Evolutionary conservation across 139 green algal genomes (phyloP).

Genomic region (Closterium sp.): DNA sequence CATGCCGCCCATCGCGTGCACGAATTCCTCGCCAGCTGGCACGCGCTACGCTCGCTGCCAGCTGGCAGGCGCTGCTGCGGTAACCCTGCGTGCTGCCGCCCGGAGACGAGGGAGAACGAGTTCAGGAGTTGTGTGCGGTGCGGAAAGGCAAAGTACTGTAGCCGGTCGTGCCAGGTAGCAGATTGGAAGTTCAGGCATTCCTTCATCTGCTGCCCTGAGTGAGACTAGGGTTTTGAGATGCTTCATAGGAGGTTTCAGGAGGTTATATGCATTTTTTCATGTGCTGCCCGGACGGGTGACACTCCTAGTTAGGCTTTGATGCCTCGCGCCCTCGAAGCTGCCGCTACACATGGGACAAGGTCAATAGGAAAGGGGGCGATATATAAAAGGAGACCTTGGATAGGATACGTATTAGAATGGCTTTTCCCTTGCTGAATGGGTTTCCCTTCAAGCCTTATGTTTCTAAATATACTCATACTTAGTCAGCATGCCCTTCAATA

Average conservation of each 20-base stretch:
- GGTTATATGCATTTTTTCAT: not conserved
- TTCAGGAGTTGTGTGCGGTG: slow-evolving; percentile 42
- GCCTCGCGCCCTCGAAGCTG: no score
- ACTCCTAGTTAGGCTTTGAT: no score
- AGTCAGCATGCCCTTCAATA: no score
- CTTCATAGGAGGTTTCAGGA: no score
- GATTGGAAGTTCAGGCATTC: slow-evolving; percentile 43
- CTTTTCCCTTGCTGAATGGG: no score
- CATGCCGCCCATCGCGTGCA: slow-evolving; percentile 1
- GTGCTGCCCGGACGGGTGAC: not conserved
- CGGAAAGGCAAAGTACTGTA: slow-evolving; percentile 42
- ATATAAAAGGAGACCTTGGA: no score
- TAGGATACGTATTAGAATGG: no score
- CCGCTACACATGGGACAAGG: no score
- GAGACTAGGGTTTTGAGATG: not conserved
- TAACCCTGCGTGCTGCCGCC: slow-evolving; percentile 35
- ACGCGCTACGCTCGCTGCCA: not conserved
- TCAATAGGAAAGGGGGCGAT: no score
- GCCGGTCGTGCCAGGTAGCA: slow-evolving; percentile 23
- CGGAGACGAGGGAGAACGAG: slow-evolving; percentile 41
- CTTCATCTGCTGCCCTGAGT: slow-evolving; percentile 12
- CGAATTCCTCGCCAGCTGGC: slow-evolving; percentile 17
- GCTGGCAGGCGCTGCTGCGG: slow-evolving; percentile 15
- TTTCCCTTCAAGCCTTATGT: no score
- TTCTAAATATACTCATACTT: no score